These are phyloP conservation scores for Neonectria punicea DNA, from an alignment of 2,329 filamentous ascomycete species.

Conservation along the genomic window DNA sequence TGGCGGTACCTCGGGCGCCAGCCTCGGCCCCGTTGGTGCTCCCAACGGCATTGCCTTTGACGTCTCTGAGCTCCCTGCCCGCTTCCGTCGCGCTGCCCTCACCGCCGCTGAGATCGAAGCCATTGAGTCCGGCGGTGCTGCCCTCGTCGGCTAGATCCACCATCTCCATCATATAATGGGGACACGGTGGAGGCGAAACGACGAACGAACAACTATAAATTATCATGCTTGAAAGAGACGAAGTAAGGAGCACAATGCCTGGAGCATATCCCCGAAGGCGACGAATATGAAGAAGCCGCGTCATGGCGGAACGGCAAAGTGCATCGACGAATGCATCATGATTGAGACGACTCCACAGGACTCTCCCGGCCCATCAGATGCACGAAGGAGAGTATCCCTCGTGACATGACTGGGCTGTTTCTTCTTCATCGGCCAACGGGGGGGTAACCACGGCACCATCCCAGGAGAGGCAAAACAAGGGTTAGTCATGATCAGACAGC, in stretches of 20 bases:
- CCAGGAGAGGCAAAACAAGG: constrained; percentile 15
- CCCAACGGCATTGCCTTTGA: constrained; percentile 85
- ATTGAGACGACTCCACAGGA: constrained; percentile 23
- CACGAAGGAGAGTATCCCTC: constrained; percentile 7
- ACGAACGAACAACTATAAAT: constrained; percentile 35
- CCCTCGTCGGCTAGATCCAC: constrained; percentile 57
- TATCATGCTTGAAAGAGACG: constrained; percentile 28
- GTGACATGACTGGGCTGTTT: constrained; percentile 14
- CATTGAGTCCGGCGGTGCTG: constrained; percentile 90
- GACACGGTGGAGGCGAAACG: constrained; percentile 37
- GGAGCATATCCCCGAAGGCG: constrained; percentile 31
- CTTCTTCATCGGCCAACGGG: constrained; percentile 28
- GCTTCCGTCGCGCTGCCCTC: constrained; percentile 82
- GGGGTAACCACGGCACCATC: constrained; percentile 31
- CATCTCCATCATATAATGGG: constrained; percentile 26
- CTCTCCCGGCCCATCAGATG: constrained; percentile 9
- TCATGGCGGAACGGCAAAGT: constrained; percentile 24
- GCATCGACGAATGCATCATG: constrained; percentile 19
- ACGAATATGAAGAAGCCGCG: constrained; percentile 36
- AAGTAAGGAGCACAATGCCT: constrained; percentile 29
- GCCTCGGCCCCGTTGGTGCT: constrained; percentile 78
- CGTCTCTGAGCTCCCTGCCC: constrained; percentile 83
- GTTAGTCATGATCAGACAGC: constrained; percentile 26
- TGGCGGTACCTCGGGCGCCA: constrained; percentile 73
- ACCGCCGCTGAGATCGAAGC: constrained; percentile 91